These are phyloP conservation scores for Vigna mungo DNA, from an alignment of 306 rosid species.

Conservation along the genomic window DNA sequence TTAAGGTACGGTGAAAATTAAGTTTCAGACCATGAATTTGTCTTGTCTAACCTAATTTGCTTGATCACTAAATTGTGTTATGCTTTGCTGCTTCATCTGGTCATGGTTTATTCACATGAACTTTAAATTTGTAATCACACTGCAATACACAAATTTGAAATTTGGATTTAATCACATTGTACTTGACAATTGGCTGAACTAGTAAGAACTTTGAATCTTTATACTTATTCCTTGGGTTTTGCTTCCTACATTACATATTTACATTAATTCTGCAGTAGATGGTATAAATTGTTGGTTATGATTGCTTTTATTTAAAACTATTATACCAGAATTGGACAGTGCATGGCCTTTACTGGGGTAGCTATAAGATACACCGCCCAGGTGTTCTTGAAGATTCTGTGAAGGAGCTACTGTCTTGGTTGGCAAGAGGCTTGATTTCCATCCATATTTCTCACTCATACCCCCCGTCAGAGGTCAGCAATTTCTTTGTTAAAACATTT, in stretches of 20 bases:
- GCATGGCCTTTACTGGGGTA: slow-evolving; percentile 98
- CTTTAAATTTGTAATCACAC: slow-evolving; percentile 20
- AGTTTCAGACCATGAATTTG: slow-evolving; percentile 25
- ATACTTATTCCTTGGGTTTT: slow-evolving; percentile 10
- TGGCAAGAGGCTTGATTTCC: slow-evolving; percentile 74
- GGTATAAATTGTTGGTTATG: slow-evolving; percentile 4
- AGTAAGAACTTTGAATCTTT: slow-evolving; percentile 25
- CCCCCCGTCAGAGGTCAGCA: slow-evolving; percentile 75
- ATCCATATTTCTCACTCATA: slow-evolving; percentile 82
- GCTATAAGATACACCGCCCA: slow-evolving; percentile 79
- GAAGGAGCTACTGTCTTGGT: slow-evolving; percentile 81
- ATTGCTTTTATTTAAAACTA: slow-evolving; percentile 34
- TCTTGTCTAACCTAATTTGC: slow-evolving; percentile 23
- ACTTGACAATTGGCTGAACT: slow-evolving; percentile 17
- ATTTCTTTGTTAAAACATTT: slow-evolving; percentile 20
- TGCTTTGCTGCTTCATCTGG: slow-evolving; percentile 34
- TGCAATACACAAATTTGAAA: slow-evolving; percentile 6
- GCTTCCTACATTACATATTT: slow-evolving; percentile 9
- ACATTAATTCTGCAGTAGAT: slow-evolving; percentile 6
- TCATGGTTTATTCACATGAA: slow-evolving; percentile 26
- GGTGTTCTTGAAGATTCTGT: slow-evolving; percentile 82
- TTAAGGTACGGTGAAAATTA: slow-evolving; percentile 65
- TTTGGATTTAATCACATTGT: neutral
- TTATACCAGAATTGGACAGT: slow-evolving; percentile 91
- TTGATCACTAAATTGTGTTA: slow-evolving; percentile 20